phyloP scores from a whole-genome alignment of 2,329 filamentous ascomycete species.

The Fusarium sp. region DNA sequence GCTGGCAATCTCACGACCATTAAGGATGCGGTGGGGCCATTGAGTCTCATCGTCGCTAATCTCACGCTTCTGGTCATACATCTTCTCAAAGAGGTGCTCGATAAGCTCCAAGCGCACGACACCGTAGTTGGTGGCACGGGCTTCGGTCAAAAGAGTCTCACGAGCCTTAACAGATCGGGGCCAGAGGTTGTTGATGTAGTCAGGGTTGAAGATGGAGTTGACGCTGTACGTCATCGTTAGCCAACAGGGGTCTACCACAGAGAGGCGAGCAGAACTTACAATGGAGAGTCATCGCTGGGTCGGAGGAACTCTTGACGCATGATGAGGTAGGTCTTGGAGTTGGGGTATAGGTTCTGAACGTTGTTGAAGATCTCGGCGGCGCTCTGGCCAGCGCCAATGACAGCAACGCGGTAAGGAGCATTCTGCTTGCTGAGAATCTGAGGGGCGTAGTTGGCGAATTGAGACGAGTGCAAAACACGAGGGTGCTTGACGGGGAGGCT shows the following conservation, averaged over 20 bases:
- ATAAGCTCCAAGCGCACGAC: slow-evolving; percentile 93
- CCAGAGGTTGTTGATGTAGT: slow-evolving; percentile 83
- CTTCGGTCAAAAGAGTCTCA: slow-evolving; percentile 70
- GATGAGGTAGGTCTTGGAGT: slow-evolving; percentile 80
- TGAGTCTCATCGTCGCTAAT: slow-evolving; percentile 75
- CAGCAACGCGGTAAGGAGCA: slow-evolving; percentile 79
- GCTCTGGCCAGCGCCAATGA: slow-evolving; percentile 91
- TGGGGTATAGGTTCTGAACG: slow-evolving; percentile 84
- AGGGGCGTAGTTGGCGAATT: slow-evolving; percentile 78
- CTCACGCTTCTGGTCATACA: slow-evolving; percentile 86
- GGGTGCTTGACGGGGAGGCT: slow-evolving; percentile 77
- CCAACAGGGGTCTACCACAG: neutral
- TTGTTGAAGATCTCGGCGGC: slow-evolving; percentile 97
- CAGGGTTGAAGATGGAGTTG: slow-evolving; percentile 96
- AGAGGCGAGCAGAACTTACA: slow-evolving; percentile 69
- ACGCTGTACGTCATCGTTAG: slow-evolving; percentile 70
- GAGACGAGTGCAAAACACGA: slow-evolving; percentile 87
- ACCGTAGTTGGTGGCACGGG: slow-evolving; percentile 92
- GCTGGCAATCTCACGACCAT: slow-evolving; percentile 74
- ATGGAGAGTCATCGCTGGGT: slow-evolving; percentile 95
- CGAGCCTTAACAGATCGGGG: slow-evolving; percentile 74
- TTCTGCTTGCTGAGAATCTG: slow-evolving; percentile 69
- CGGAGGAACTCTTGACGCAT: slow-evolving; percentile 87
- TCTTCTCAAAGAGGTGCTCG: slow-evolving; percentile 86
- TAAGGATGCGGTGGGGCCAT: slow-evolving; percentile 87